Evolutionary conservation across 805 yeast species (phyloP), one percentile per base, ranked within the genome.

Genomic region (Zygosaccharomyces gambellarensis): DNA sequence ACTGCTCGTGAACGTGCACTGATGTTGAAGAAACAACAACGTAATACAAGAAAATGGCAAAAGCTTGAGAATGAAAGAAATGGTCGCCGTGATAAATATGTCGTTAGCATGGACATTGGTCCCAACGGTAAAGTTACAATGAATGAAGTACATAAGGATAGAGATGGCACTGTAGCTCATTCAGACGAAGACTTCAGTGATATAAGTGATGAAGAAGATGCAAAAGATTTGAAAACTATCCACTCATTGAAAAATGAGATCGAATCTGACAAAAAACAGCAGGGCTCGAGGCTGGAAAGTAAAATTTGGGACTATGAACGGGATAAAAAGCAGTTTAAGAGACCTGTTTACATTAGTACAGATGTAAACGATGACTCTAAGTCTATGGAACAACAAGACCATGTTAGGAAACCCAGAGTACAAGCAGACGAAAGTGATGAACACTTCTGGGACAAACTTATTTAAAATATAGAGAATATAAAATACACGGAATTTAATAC

Each of bases 11-110:
- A 95, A 58, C 79, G 94, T 57, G 97, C 97, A 0, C 71, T 89
- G 49, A 89, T 87, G 63, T 71, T 94, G 58, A 89, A 90, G 64
- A 81, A 81, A 56, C 97, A 90, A 64, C 98, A 94, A 60, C 78
- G 83, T 50, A 83, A 80, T 51, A 63, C 82, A 50, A 73, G 90
- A 9, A 81, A 80, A 51, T 75, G 80, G 60, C 86, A 86, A 50
- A 80, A 78, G 41, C 67, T 73, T 32, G 84, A 81, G 39, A 71
- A 71, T 44, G 79, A 77, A 29, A 71, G 89, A 34, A 63, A 77
- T 1, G 97, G 97, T 0, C 76, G 89, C 41, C 90, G 92, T 3
- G 63, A 64, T 25, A 80, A 80, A 52, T 80, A 78, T 50, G 85
- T 86, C 1, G 73, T 94, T 43, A 88, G 86, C 56, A 83, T 94